Evolutionary conservation across 2,329 filamentous ascomycete species (phyloP).

Genomic region (Stemphylium vesicarium): DNA sequence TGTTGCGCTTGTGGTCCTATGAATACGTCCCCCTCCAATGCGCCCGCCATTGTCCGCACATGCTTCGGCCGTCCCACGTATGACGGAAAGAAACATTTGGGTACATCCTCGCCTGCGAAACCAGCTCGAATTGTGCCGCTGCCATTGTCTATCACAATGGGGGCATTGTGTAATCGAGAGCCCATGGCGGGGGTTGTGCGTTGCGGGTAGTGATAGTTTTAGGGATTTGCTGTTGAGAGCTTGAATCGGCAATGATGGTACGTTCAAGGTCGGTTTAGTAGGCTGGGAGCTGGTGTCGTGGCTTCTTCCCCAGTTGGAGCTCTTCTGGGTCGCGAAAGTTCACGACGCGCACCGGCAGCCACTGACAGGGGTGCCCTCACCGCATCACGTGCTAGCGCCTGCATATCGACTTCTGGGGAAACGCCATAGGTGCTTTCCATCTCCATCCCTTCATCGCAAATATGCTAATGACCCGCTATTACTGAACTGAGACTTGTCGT

Average conservation of each 20-base stretch:
- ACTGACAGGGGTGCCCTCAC: conserved; percentile 31
- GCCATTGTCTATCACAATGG: conserved; percentile 98
- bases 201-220: not conserved
- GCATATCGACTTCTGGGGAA: not conserved
- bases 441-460: no score
- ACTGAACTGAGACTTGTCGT: no score
- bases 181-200: conserved; percentile 56
- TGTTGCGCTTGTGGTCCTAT: conserved; percentile 93
- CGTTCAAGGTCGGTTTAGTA: not conserved
- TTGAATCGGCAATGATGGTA: not conserved
- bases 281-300: conserved; percentile 18
- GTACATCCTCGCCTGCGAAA: conserved; percentile 93
- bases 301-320: conserved; percentile 31
- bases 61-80: conserved; percentile 98
- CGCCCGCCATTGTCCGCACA: conserved; percentile 90
- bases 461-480: no score
- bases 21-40: conserved; percentile 94
- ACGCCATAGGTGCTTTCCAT: not conserved
- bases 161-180: conserved; percentile 88
- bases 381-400: conserved; percentile 33
- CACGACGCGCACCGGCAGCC: conserved; percentile 38
- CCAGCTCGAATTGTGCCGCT: conserved; percentile 97
- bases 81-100: conserved; percentile 96
- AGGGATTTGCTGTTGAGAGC: not conserved
- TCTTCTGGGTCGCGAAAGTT: conserved; percentile 38